Conservation (phyloP, 1,284 basidiomycete species). For the Naganishia liquefaciens region DNA sequence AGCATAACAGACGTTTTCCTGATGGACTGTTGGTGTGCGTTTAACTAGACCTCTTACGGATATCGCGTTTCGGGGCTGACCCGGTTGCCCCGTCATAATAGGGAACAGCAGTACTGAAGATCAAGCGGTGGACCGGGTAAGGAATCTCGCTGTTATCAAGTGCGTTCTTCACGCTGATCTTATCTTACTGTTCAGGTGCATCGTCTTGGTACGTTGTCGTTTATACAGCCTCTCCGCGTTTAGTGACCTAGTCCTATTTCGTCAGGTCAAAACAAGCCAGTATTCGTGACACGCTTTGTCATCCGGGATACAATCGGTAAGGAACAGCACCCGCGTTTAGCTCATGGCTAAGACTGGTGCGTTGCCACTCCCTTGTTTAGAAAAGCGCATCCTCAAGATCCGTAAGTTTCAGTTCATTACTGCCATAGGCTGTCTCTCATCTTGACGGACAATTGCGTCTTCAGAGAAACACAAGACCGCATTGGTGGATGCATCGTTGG, state of each 20-base stretch:
- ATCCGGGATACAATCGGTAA: slow-evolving; percentile 63
- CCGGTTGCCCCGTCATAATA: neutral
- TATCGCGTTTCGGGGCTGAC: neutral
- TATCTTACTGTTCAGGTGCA: slow-evolving; percentile 8
- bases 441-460: neutral
- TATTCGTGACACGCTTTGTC: slow-evolving; percentile 88
- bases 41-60: slow-evolving; percentile 34
- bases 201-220: slow-evolving; percentile 1
- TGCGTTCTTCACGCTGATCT: neutral
- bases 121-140: slow-evolving; percentile 69
- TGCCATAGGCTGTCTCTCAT: neutral
- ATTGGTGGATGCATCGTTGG: slow-evolving; percentile 51
- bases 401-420: slow-evolving; percentile 51
- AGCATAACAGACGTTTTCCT: slow-evolving; percentile 75
- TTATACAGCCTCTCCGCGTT: too few species aligned
- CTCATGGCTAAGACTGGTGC: too few species aligned
- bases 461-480: slow-evolving; percentile 52
- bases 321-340: slow-evolving; percentile 36
- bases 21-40: slow-evolving; percentile 91
- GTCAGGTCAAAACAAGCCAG: slow-evolving; percentile 55
- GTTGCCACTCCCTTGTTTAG: slow-evolving; percentile 52
- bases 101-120: slow-evolving; percentile 28
- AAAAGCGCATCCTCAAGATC: slow-evolving; percentile 80
- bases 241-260: too few species aligned
- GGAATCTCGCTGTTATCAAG: slow-evolving; percentile 39